phyloP scores from a whole-genome alignment of 202 grass and related monocot species.

The Dendrocalamus latiflorus region DNA sequence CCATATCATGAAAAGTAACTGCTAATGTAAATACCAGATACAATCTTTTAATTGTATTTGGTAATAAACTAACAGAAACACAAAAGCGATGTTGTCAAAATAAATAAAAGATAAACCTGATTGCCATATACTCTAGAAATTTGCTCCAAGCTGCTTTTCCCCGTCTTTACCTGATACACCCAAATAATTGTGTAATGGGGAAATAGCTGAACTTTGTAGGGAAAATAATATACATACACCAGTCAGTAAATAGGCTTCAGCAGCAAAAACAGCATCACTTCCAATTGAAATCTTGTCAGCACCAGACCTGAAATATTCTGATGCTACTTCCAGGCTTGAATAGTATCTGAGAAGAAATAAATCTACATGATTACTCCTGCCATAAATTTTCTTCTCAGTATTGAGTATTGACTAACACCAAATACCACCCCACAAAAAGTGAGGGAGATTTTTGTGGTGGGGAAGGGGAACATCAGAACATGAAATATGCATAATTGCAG shows the following conservation, averaged over 20 bases:
- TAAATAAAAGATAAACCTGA: slow-evolving; percentile 50
- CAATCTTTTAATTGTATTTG: neutral
- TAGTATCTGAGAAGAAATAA: slow-evolving; percentile 65
- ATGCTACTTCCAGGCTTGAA: slow-evolving; percentile 98
- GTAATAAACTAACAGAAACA: slow-evolving; percentile 14
- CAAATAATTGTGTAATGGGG: slow-evolving; percentile 20
- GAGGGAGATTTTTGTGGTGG: neutral
- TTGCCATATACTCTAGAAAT: slow-evolving; percentile 95
- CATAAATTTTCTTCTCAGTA: neutral
- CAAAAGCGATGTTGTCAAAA: neutral
- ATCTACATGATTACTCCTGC: neutral
- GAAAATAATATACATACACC: slow-evolving; percentile 55
- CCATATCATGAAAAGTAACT: neutral
- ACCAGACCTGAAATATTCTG: slow-evolving; percentile 97
- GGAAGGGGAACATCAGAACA: neutral
- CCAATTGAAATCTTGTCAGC: slow-evolving; percentile 98
- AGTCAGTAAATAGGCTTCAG: slow-evolving; percentile 85
- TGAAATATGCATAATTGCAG: slow-evolving; percentile 19
- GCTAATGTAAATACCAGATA: neutral
- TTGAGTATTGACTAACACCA: slow-evolving; percentile 1
- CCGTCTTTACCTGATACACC: slow-evolving; percentile 70
- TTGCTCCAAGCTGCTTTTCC: slow-evolving; percentile 90
- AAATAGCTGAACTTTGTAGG: neutral
- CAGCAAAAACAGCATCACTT: slow-evolving; percentile 94
- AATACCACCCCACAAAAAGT: neutral